Base-by-base conservation (phyloP, 345 rosid species). In the Schrenkiella parvula region DNA sequence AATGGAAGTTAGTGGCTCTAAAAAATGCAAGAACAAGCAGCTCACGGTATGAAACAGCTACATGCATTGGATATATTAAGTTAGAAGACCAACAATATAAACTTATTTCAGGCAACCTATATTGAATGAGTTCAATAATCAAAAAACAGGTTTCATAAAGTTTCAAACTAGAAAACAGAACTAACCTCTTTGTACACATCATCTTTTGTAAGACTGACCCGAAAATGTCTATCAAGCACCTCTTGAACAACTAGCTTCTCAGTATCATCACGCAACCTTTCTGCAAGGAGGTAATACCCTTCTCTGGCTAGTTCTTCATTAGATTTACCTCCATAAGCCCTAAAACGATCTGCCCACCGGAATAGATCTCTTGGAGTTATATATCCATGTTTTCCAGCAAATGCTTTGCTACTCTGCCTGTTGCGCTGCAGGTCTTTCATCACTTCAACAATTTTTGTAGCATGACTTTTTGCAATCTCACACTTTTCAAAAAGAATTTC, bases 321-420 rank as follows among this genome's bases (percentile, higher is more conserved):
- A 51, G 87, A 83, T 72, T 72, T 80, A 57, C 92, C 78, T 26
- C 51, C 88, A 80, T 79, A 86, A 31, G 69, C 78, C 81, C 81
- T 84, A 67, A 91, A 90, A 64, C 96, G 91, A 79, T 82, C 72
- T 60, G 98, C 97, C 98, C 97, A 93, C 69, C 98, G 93, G 80
- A 93, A 91, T 78, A 93, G 82, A 73, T 93, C 98, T 72, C 98
- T 81, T 35, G 98, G 96, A 66, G 98, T 93, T 69, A 93, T 89
- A 80, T 82, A 93, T 69, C 98, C 98, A 78, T 93, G 98, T 83
- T 93, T 93, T 72, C 98, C 98, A 75, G 98, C 97, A 85, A 93
- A 93, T 15, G 89, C 91, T 80, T 91, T 91, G 83, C 96, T 93
- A 68, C 80, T 87, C 82, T 89, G 98, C 73, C 98, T 82, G 52